Evolutionary conservation across 768 basidiomycete genomes (phyloP).

Genomic region (Leucocoprinus leucothites): DNA sequence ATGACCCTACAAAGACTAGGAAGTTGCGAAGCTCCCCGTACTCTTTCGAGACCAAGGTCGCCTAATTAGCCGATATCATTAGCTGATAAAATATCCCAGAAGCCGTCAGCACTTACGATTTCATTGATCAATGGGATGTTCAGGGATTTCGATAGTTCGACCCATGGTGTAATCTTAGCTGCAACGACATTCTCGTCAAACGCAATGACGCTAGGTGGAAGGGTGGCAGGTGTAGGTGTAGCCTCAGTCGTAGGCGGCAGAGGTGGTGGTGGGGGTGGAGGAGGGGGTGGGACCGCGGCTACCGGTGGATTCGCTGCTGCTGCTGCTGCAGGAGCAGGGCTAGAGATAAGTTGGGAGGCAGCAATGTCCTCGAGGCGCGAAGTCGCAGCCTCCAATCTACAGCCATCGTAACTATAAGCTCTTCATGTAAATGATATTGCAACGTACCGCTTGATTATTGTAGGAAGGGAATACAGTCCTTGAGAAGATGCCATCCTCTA

Average conservation of each 20-base stretch:
- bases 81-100: too few species aligned
- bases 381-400: constrained; percentile 88
- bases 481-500: constrained; percentile 29
- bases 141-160: constrained; percentile 68
- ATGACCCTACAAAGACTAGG: constrained; percentile 62
- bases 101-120: constrained; percentile 52
- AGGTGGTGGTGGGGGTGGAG: constrained; percentile 27
- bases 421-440: constrained; percentile 4
- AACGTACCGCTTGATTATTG: constrained; percentile 76
- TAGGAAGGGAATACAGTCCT: constrained; percentile 72
- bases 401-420: constrained; percentile 17
- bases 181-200: constrained; percentile 75
- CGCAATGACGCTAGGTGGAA: constrained; percentile 60
- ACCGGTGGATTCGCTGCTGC: constrained; percentile 6
- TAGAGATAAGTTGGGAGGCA: constrained; percentile 32
- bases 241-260: constrained; percentile 34
- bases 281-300: constrained; percentile 6
- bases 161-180: constrained; percentile 69
- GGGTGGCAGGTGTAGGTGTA: constrained; percentile 30
- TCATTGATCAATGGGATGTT: constrained; percentile 69
- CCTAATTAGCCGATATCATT: constrained; percentile 39
- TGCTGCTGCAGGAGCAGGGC: constrained; percentile 13
- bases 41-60: constrained; percentile 61
- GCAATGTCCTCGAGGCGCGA: constrained; percentile 92
- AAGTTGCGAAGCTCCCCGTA: constrained; percentile 68